These are phyloP conservation scores for Pseudogymnoascus sp. DNA, from an alignment of 2,329 filamentous ascomycete species.

Conservation along the genomic window DNA sequence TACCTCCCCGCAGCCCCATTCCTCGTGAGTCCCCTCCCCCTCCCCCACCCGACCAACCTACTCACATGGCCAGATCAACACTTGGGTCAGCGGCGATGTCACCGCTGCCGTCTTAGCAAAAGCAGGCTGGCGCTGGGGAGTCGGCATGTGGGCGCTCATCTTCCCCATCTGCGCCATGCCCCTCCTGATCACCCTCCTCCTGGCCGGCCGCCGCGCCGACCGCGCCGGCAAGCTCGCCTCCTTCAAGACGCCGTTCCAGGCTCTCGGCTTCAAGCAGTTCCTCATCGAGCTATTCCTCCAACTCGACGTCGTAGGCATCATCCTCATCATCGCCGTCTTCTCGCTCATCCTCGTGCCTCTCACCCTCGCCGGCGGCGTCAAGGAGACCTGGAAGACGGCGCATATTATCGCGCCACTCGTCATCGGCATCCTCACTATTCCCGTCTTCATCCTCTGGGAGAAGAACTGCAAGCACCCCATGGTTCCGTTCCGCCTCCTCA, in stretches of 20 bases:
- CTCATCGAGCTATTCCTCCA: conserved; percentile 43
- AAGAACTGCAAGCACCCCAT: conserved; percentile 41
- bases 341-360: conserved; percentile 41
- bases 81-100: conserved; percentile 54
- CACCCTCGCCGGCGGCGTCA: conserved; percentile 44
- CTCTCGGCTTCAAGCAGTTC: conserved; percentile 32
- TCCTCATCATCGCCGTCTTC: conserved; percentile 37
- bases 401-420: conserved; percentile 43
- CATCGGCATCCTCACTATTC: conserved; percentile 40
- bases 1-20: conserved; percentile 54
- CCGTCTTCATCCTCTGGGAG: conserved; percentile 47
- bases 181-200: conserved; percentile 41
- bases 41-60: background rate
- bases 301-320: conserved; percentile 43
- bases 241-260: conserved; percentile 36
- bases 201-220: conserved; percentile 44
- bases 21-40: conserved; percentile 28
- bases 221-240: conserved; percentile 38
- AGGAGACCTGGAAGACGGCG: conserved; percentile 40
- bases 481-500: conserved; percentile 51
- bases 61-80: conserved; percentile 38
- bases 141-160: conserved; percentile 56
- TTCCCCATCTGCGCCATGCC: conserved; percentile 48
- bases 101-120: conserved; percentile 39
- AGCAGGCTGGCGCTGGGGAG: conserved; percentile 52